These are phyloP conservation scores for Moesziomyces globuligerus DNA, from an alignment of 1,284 basidiomycete genomes.

Conservation along the genomic window DNA sequence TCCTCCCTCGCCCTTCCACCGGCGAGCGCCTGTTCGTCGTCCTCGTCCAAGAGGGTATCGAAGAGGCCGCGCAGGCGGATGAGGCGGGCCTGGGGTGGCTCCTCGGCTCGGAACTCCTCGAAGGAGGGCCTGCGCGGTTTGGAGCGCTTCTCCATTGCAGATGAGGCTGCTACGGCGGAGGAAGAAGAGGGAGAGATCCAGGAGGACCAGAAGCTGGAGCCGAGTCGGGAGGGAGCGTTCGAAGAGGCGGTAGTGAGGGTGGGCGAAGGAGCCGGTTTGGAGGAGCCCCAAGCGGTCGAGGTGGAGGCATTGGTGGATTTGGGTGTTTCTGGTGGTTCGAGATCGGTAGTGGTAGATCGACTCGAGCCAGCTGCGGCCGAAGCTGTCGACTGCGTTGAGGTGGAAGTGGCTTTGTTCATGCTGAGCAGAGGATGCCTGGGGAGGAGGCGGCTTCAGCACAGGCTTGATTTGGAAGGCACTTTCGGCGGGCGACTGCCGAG, in stretches of 20 bases:
- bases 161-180: slow-evolving; percentile 49
- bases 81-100: slow-evolving; percentile 65
- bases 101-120: slow-evolving; percentile 62
- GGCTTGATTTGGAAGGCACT: neutral
- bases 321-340: slow-evolving; percentile 32
- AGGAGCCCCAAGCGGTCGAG: neutral
- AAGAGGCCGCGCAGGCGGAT: slow-evolving; percentile 65
- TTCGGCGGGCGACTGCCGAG: neutral
- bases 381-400: slow-evolving; percentile 14
- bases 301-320: neutral
- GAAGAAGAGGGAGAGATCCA: slow-evolving; percentile 55
- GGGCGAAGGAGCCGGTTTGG: slow-evolving; percentile 2
- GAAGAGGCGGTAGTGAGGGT: neutral
- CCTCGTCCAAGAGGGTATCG: slow-evolving; percentile 61
- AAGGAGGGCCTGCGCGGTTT: slow-evolving; percentile 49
- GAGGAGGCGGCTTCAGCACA: slow-evolving; percentile 4
- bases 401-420: slow-evolving; percentile 17
- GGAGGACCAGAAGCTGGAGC: slow-evolving; percentile 49
- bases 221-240: slow-evolving; percentile 35
- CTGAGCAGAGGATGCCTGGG: neutral
- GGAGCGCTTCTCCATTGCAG: slow-evolving; percentile 48
- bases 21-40: slow-evolving; percentile 60
- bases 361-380: slow-evolving; percentile 4
- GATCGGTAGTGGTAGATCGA: neutral
- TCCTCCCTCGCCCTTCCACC: slow-evolving; percentile 64